These are phyloP conservation scores for Erodium trifolium DNA, from an alignment of 441 rosid genomes.

Conservation along the genomic window DNA sequence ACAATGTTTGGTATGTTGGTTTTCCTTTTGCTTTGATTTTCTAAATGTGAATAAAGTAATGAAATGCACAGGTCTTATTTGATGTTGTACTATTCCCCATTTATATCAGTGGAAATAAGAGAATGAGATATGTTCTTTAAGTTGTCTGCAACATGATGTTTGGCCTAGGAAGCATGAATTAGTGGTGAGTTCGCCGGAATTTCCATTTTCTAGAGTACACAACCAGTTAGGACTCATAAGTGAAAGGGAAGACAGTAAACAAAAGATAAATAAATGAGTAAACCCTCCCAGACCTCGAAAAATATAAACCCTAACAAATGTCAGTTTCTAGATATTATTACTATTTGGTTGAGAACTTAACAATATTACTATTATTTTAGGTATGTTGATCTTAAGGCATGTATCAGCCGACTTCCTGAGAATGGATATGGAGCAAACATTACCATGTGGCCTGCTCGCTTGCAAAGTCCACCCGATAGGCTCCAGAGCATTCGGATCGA, in stretches of 20 bases:
- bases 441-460: slow-evolving; percentile 73
- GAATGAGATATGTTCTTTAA: background rate
- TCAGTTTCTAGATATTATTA: background rate
- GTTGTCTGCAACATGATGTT: background rate
- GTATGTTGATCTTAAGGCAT: slow-evolving; percentile 81
- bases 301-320: background rate
- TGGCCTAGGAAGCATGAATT: slow-evolving; percentile 6
- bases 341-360: too few species aligned
- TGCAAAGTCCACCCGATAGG: slow-evolving; percentile 83
- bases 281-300: background rate
- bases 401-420: slow-evolving; percentile 75
- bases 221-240: background rate
- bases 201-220: background rate
- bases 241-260: background rate
- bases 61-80: background rate
- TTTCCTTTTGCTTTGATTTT: background rate
- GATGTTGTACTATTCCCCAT: background rate
- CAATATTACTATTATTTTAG: slow-evolving; percentile 27
- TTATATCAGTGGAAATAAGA: background rate
- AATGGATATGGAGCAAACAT: slow-evolving; percentile 75
- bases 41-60: background rate
- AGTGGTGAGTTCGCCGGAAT: background rate
- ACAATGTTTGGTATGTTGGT: slow-evolving; percentile 66
- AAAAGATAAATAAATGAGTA: background rate
- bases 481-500: slow-evolving; percentile 78